These are phyloP conservation scores for Silene coronaria DNA, from an alignment of 179 eudicot species.

Conservation along the genomic window DNA sequence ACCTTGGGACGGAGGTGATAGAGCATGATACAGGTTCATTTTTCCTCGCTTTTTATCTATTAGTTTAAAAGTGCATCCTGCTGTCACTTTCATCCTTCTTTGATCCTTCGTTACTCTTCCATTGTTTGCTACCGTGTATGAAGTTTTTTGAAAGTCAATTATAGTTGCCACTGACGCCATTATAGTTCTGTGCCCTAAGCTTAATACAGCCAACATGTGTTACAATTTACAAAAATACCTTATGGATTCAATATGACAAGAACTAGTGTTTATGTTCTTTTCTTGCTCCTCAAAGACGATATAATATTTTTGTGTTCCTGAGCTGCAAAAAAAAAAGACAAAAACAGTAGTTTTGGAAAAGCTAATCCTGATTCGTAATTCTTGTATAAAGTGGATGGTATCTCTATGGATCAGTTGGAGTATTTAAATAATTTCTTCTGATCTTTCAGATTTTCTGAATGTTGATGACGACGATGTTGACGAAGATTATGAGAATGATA, in stretches of 20 bases:
- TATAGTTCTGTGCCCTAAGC: neutral
- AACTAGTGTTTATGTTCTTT: too few relatives aligned
- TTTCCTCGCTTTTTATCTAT: conserved; percentile 14
- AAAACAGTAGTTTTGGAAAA: neutral
- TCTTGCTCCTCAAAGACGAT: neutral
- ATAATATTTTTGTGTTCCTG: neutral
- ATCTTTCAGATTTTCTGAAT: conserved; percentile 69
- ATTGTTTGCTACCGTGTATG: neutral
- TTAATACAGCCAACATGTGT: too few relatives aligned
- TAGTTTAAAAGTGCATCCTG: neutral
- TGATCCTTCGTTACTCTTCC: neutral
- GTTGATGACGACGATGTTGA: conserved; percentile 63
- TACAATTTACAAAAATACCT: too few relatives aligned
- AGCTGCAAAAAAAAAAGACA: neutral
- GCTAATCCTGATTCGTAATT: neutral
- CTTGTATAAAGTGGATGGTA: neutral
- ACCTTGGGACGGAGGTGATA: conserved; percentile 29
- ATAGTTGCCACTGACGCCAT: neutral
- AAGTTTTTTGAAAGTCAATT: neutral
- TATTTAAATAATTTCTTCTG: neutral
- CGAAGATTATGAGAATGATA: conserved; percentile 56
- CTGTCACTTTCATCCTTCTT: neutral
- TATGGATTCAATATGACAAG: too few relatives aligned
- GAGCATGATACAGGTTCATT: conserved; percentile 81
- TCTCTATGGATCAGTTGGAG: neutral